phyloP scores from a whole-genome alignment of 192 early-diverging fungal species.

The Coemansia sp. region DNA sequence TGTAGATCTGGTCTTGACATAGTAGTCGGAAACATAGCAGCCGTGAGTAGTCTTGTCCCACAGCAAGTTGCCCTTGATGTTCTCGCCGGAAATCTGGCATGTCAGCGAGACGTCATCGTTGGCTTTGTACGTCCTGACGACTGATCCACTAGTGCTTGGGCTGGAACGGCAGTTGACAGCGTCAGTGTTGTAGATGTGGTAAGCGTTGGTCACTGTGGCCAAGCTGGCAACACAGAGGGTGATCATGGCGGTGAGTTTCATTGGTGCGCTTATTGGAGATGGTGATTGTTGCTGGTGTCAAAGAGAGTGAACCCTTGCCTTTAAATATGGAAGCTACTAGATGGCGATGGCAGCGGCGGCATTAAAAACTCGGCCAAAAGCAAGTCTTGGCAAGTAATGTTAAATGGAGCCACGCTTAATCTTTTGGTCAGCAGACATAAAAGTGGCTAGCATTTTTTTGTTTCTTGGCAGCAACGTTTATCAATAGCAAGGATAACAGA shows the following conservation, averaged over 20 bases:
- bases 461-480: too few species aligned
- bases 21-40: conserved; percentile 54
- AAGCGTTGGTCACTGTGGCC: conserved; percentile 5
- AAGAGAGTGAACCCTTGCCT: too few species aligned
- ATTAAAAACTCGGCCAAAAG: too few species aligned
- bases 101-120: conserved; percentile 23
- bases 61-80: conserved; percentile 26
- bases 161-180: conserved; percentile 26
- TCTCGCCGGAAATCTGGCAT: conserved; percentile 37
- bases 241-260: conserved; percentile 10
- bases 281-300: neutral
- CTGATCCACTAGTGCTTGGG: neutral
- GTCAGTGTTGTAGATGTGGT: conserved; percentile 24
- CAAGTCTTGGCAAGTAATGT: too few species aligned
- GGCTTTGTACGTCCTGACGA: conserved; percentile 13
- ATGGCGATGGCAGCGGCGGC: too few species aligned
- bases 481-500: too few species aligned
- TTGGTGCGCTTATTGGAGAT: neutral
- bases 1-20: conserved; percentile 31
- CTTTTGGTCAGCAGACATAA: too few species aligned
- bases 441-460: too few species aligned
- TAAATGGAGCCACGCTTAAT: too few species aligned
- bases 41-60: conserved; percentile 51
- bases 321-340: too few species aligned
- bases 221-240: conserved; percentile 11